Evolutionary conservation across 2,329 filamentous ascomycete genomes (phyloP).

Genomic region (Sclerotinia sclerotiorum): DNA sequence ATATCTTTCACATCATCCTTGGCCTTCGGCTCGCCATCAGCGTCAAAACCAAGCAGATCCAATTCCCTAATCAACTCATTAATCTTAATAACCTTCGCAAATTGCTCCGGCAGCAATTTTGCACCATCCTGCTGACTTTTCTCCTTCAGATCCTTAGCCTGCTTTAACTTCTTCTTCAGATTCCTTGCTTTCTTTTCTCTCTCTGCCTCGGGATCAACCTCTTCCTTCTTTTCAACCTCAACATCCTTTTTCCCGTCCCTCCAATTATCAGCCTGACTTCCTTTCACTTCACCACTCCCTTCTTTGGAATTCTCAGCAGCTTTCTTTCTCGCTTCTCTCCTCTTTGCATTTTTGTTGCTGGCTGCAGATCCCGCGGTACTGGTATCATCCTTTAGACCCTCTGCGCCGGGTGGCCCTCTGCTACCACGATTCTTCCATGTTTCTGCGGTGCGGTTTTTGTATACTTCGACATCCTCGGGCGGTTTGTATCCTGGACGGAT

Average conservation of each 20-base stretch:
- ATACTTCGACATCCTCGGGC: slow-evolving; percentile 92
- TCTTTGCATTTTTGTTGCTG: slow-evolving; percentile 85
- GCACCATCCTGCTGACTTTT: slow-evolving; percentile 83
- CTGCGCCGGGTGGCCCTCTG: slow-evolving; percentile 74
- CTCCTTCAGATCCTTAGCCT: slow-evolving; percentile 83
- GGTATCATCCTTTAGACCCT: slow-evolving; percentile 49
- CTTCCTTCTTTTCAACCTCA: slow-evolving; percentile 33
- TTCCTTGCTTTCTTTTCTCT: slow-evolving; percentile 91
- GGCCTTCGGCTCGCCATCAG: slow-evolving; percentile 67
- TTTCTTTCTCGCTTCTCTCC: slow-evolving; percentile 65
- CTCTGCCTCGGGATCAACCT: slow-evolving; percentile 68
- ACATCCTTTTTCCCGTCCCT: slow-evolving; percentile 43
- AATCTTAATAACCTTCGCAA: slow-evolving; percentile 97
- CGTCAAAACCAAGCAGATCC: slow-evolving; percentile 79
- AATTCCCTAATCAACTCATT: slow-evolving; percentile 89
- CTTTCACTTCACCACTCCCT: slow-evolving; percentile 42
- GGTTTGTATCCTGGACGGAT: slow-evolving; percentile 91
- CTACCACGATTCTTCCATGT: slow-evolving; percentile 74
- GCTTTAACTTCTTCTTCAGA: slow-evolving; percentile 90
- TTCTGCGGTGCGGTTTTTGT: slow-evolving; percentile 89
- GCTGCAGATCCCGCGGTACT: slow-evolving; percentile 49
- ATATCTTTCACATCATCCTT: slow-evolving; percentile 26
- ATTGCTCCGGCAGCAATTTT: slow-evolving; percentile 83
- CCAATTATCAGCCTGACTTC: slow-evolving; percentile 34
- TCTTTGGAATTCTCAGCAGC: slow-evolving; percentile 48